These are phyloP conservation scores for Candida tetrigidarum DNA, from an alignment of 1,139 yeast species.

Conservation along the genomic window DNA sequence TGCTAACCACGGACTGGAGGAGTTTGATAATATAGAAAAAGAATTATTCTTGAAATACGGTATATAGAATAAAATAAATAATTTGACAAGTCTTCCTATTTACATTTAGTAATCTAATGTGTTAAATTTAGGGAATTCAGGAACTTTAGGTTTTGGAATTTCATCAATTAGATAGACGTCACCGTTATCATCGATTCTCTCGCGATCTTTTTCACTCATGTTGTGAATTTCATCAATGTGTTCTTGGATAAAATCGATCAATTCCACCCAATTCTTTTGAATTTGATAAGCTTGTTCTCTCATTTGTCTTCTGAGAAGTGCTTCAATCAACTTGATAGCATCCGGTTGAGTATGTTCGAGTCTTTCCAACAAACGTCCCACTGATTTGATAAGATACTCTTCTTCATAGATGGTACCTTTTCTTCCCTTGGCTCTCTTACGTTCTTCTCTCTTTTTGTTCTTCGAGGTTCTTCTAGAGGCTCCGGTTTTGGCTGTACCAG, in stretches of 20 bases:
- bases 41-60: slow-evolving; percentile 1
- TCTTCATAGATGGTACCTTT: slow-evolving; percentile 98
- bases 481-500: slow-evolving; percentile 96
- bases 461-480: slow-evolving; percentile 92
- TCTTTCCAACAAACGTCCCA: slow-evolving; percentile 87
- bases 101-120: slow-evolving; percentile 57
- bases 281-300: slow-evolving; percentile 83
- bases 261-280: slow-evolving; percentile 67
- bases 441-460: slow-evolving; percentile 91
- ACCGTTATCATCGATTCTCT: slow-evolving; percentile 88
- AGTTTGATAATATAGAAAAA: neutral
- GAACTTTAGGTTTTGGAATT: slow-evolving; percentile 66
- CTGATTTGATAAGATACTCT: slow-evolving; percentile 87
- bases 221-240: slow-evolving; percentile 75
- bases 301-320: slow-evolving; percentile 71
- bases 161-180: slow-evolving; percentile 76
- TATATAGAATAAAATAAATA: neutral
- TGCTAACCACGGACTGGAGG: too few relatives aligned
- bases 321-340: slow-evolving; percentile 73
- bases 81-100: neutral
- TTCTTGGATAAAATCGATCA: slow-evolving; percentile 56
- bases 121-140: slow-evolving; percentile 59
- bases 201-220: slow-evolving; percentile 83
- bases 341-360: slow-evolving; percentile 76
- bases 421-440: slow-evolving; percentile 95